Evolutionary conservation across 179 eudicot genomes (phyloP).

Genomic region (Amaranthus tricolor): DNA sequence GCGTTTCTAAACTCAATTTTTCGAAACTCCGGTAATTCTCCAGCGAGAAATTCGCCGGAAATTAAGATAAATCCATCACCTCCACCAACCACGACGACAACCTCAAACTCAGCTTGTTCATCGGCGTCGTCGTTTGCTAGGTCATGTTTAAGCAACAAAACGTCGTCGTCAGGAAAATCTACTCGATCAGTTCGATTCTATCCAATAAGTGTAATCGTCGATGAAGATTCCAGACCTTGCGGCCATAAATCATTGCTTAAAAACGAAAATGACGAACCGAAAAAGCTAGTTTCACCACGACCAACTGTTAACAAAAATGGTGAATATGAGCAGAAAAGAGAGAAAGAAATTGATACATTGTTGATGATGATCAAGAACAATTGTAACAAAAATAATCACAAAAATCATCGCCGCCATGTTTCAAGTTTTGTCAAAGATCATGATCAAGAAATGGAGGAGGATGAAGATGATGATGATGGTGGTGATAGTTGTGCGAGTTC

Average conservation of each 20-base stretch:
- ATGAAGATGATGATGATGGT: constrained; percentile 42
- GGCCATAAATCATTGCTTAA: constrained; percentile 30
- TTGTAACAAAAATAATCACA: not conserved
- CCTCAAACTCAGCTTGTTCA: constrained; percentile 36
- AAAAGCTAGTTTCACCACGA: not conserved
- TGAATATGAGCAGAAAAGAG: constrained; percentile 17
- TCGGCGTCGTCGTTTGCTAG: constrained; percentile 44
- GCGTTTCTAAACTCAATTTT: constrained; percentile 71
- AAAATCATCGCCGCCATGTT: not conserved
- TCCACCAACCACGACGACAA: constrained; percentile 18
- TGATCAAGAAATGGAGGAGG: constrained; percentile 24
- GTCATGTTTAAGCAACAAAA: constrained; percentile 47
- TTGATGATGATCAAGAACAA: constrained; percentile 29
- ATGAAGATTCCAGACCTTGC: constrained; percentile 45
- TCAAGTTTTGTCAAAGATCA: constrained; percentile 9
- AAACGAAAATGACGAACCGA: constrained; percentile 22
- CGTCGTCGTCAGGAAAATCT: constrained; percentile 27
- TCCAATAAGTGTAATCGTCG: constrained; percentile 43
- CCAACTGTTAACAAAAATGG: not conserved
- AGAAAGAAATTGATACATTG: constrained; percentile 31
- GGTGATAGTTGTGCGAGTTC: constrained; percentile 72
- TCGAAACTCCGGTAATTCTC: constrained; percentile 27
- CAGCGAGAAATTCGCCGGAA: constrained; percentile 19
- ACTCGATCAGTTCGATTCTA: constrained; percentile 60
- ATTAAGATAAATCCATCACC: not conserved